These are phyloP conservation scores for Gonapodya sp. DNA, from an alignment of 192 early-diverging fungal species.

Conservation along the genomic window DNA sequence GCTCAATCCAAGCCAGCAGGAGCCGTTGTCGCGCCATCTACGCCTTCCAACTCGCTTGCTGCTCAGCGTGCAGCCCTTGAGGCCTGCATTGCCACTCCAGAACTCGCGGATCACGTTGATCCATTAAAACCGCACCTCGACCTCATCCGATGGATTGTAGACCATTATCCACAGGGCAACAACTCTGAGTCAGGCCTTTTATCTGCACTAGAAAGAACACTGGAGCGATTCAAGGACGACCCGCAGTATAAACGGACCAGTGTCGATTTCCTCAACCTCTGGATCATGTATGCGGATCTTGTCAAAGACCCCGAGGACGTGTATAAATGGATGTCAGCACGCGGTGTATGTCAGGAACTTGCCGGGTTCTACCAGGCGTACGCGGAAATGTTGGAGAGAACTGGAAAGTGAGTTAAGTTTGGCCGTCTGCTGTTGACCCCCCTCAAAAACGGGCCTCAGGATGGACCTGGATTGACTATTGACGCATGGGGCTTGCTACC, in stretches of 20 bases:
- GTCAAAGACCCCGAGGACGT: not conserved
- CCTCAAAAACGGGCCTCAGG: no score
- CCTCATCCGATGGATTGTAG: not conserved
- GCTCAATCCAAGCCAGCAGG: not conserved
- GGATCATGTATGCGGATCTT: not conserved
- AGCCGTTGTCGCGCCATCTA: not conserved
- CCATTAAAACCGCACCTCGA: not conserved
- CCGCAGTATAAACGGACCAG: not conserved
- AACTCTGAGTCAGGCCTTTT: not conserved
- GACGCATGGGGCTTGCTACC: not conserved
- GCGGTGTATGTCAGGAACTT: not conserved
- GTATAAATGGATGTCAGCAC: not conserved
- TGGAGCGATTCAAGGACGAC: conserved; percentile 1
- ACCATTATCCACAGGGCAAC: conserved; percentile 5
- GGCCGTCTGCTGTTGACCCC: no score
- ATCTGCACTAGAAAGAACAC: not conserved
- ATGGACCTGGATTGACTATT: no score
- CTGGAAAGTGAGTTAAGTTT: not conserved
- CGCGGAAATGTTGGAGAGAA: not conserved
- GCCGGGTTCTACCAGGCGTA: not conserved
- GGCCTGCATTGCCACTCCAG: not conserved
- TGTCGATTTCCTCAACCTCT: not conserved
- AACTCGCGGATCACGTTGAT: not conserved
- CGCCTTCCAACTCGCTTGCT: not conserved
- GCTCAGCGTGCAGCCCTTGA: not conserved